These are phyloP conservation scores for Arthrobotrys pseudoclavata DNA, from an alignment of 2,329 filamentous ascomycete species.

Conservation along the genomic window DNA sequence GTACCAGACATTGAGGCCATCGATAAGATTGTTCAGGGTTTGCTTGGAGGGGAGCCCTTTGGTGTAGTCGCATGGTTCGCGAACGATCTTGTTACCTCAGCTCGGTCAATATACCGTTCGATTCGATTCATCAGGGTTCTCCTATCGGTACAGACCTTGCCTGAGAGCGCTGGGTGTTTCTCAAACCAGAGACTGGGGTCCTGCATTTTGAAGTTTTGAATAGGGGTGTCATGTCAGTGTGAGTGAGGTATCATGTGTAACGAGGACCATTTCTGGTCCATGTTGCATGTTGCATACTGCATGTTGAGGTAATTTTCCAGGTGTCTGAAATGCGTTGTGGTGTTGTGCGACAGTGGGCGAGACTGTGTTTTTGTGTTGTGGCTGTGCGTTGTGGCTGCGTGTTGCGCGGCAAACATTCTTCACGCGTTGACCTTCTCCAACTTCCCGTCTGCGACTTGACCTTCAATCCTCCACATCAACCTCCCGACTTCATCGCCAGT, in stretches of 20 bases:
- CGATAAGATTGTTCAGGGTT: slow-evolving; percentile 17
- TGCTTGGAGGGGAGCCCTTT: slow-evolving; percentile 20
- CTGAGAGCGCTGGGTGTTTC: background rate
- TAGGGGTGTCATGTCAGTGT: too few relatives aligned
- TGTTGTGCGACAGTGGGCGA: background rate
- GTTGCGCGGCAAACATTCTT: slow-evolving; percentile 44
- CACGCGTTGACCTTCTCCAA: slow-evolving; percentile 31
- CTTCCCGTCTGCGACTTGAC: background rate
- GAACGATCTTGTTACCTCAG: background rate
- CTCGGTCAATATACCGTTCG: background rate
- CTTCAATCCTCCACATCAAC: slow-evolving; percentile 3
- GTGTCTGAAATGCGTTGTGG: background rate
- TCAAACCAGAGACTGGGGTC: background rate
- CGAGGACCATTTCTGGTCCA: background rate
- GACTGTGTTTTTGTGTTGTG: background rate
- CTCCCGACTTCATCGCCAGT: background rate
- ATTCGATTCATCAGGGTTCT: too few relatives aligned
- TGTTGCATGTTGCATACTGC: too few relatives aligned
- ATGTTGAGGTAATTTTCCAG: too few relatives aligned
- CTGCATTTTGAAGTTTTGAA: background rate
- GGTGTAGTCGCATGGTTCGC: slow-evolving; percentile 34
- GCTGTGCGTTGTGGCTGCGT: slow-evolving; percentile 16
- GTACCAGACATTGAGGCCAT: slow-evolving; percentile 46
- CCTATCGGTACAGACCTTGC: background rate
- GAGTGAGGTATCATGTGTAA: too few relatives aligned